Base-by-base conservation (phyloP, 768 basidiomycete species). In the Neoboletus magnificus region DNA sequence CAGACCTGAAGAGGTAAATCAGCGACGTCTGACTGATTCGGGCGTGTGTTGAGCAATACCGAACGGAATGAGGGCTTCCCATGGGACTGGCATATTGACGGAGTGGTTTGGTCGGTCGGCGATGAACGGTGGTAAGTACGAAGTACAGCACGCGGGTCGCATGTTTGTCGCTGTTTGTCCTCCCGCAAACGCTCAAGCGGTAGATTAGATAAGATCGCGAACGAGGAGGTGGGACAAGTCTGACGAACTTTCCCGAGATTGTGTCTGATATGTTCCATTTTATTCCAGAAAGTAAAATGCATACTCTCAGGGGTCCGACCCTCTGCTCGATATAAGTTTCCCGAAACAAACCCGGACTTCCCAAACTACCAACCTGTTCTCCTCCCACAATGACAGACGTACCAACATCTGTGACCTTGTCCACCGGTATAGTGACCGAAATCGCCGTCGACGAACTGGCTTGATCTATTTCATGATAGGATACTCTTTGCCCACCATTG, bases 31-130 rank as follows among this genome's bases (percentile, higher is more conserved):
- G n/a, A 22, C 8, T 27, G 10, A 5, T 32, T 8, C 0, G 2
- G 8, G 15, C 7, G 18, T 13, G 16, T 6, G 8, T 2, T 0
- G 11, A 29, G 20, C 10, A 22, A 48, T 48, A 94, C 95, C 95
- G 67, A 95, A 94, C 45, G 95, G 95, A 78, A 98, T 91, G 64
- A 98, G 82, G 49, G 95, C 93, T 77, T 98, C 94, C 88, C 91
- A 98, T 62, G 94, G 95, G 64, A 97, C 87, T 53, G 95, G 95
- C 95, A 96, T 96, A 63, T 61, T 79, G 70, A 43, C n/a, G 2
- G 22, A 20, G 46, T 48, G 4, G 32, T 51, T 27, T 25, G 12
- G 44, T 20, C 41, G 32, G 51, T 12, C 13, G 4, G 37, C 20
- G 44, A 35, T 15, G 20, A 46, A 54, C 23, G 45, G 32, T 33